Evolutionary conservation across 306 rosid species (phyloP).

Genomic region (Gastrolobium bilobum): DNA sequence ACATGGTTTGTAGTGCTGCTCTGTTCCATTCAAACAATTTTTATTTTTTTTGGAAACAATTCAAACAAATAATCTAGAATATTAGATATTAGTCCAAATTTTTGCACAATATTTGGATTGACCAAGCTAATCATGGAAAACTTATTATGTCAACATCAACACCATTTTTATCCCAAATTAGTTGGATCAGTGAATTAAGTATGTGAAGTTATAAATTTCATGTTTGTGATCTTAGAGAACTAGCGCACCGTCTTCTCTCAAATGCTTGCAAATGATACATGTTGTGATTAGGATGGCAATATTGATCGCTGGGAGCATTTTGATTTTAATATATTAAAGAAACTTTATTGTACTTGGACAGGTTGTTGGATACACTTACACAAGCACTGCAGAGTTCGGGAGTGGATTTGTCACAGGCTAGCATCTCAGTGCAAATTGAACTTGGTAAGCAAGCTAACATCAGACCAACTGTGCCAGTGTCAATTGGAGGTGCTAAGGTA

Average conservation of each 20-base stretch:
- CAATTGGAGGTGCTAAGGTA: slow-evolving; percentile 71
- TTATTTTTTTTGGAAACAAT: too few relatives aligned
- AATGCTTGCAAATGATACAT: slow-evolving; percentile 18
- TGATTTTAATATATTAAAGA: slow-evolving; percentile 25
- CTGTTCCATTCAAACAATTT: slow-evolving; percentile 35
- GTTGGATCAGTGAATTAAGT: neutral
- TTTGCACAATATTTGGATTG: slow-evolving; percentile 10
- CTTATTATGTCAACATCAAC: neutral
- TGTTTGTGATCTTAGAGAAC: neutral
- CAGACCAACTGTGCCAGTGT: slow-evolving; percentile 54
- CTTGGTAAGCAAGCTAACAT: slow-evolving; percentile 74
- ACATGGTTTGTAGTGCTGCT: slow-evolving; percentile 12
- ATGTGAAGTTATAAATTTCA: neutral
- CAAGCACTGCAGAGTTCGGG: slow-evolving; percentile 93
- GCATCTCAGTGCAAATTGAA: slow-evolving; percentile 94
- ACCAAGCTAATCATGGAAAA: slow-evolving; percentile 1
- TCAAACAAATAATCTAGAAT: slow-evolving; percentile 3
- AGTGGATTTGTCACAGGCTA: slow-evolving; percentile 95
- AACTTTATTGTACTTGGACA: slow-evolving; percentile 52
- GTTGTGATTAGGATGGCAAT: slow-evolving; percentile 20
- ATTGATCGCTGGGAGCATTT: slow-evolving; percentile 34
- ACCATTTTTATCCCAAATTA: too few relatives aligned
- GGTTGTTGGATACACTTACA: slow-evolving; percentile 88
- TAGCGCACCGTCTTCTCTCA: neutral
- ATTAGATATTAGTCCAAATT: slow-evolving; percentile 7